These are phyloP conservation scores for Pseudocercospora crystallina DNA, from an alignment of 2,329 filamentous ascomycete species.

Conservation along the genomic window DNA sequence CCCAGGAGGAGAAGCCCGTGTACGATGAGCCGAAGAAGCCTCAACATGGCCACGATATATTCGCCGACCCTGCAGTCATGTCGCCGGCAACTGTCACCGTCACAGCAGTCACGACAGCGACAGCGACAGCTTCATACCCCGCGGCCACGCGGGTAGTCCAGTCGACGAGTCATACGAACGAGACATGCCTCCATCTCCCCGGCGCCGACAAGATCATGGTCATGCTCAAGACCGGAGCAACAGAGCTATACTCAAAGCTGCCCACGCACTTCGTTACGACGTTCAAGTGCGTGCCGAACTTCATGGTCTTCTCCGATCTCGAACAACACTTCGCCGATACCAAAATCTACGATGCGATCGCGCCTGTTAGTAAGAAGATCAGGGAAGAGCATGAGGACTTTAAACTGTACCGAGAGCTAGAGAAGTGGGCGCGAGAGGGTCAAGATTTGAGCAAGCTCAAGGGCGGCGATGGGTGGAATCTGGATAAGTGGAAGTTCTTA, in stretches of 20 bases:
- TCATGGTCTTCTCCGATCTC: slow-evolving; percentile 54
- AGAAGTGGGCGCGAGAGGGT: slow-evolving; percentile 32
- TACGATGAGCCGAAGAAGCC: not conserved
- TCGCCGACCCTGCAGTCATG: no score
- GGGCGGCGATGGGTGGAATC: slow-evolving; percentile 48
- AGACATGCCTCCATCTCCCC: slow-evolving; percentile 24
- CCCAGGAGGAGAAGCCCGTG: slow-evolving; percentile 2
- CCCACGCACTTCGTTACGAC: slow-evolving; percentile 57
- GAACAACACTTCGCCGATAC: slow-evolving; percentile 48
- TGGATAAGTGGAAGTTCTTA: slow-evolving; percentile 60
- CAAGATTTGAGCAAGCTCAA: slow-evolving; percentile 34
- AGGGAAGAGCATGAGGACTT: slow-evolving; percentile 36
- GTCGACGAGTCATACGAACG: not conserved
- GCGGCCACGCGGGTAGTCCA: not conserved
- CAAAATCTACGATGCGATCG: slow-evolving; percentile 35
- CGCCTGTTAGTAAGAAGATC: slow-evolving; percentile 28
- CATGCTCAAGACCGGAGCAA: slow-evolving; percentile 60
- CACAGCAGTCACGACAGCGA: no score
- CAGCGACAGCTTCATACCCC: not conserved
- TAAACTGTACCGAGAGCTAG: slow-evolving; percentile 34
- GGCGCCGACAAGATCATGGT: slow-evolving; percentile 55
- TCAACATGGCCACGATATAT: not conserved
- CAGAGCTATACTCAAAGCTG: slow-evolving; percentile 57
- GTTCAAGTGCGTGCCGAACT: slow-evolving; percentile 48
- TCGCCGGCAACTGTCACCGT: no score